Conservation (phyloP, 345 rosid species). For the Mallotus nudiflorus region DNA sequence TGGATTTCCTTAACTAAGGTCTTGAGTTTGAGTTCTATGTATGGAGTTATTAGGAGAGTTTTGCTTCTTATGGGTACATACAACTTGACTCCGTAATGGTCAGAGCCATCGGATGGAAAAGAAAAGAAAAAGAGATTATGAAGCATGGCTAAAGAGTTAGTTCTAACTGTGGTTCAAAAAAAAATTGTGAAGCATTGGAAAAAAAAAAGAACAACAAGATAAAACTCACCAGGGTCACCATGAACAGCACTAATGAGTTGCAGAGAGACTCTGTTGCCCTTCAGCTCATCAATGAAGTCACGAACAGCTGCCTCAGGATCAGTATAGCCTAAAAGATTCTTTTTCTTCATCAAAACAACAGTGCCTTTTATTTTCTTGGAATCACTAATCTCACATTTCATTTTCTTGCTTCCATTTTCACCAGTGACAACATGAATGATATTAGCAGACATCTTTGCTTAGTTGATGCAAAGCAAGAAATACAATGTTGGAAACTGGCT, state of each 20-base stretch:
- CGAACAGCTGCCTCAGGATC: background rate
- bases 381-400: background rate
- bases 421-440: background rate
- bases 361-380: background rate
- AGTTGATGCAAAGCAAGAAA: background rate
- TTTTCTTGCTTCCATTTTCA: constrained; percentile 13
- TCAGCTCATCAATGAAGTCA: background rate
- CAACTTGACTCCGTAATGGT: too few relatives aligned
- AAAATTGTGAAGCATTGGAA: too few relatives aligned
- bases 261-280: background rate
- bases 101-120: too few relatives aligned
- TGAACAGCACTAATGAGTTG: background rate
- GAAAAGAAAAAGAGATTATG: too few relatives aligned
- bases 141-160: too few relatives aligned
- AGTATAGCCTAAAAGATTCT: background rate
- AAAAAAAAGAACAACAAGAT: too few relatives aligned
- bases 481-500: background rate
- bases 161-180: too few relatives aligned
- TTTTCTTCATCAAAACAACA: background rate
- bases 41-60: too few relatives aligned
- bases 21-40: too few relatives aligned
- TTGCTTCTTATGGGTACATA: too few relatives aligned
- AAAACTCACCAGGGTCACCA: constrained; percentile 5
- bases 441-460: background rate
- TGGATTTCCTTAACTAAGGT: too few relatives aligned